Evolutionary conservation across 169 alveolate species (phyloP), one percentile per base, ranked within the genome.

Genomic region (Eimeria nieschulzi): DNA sequence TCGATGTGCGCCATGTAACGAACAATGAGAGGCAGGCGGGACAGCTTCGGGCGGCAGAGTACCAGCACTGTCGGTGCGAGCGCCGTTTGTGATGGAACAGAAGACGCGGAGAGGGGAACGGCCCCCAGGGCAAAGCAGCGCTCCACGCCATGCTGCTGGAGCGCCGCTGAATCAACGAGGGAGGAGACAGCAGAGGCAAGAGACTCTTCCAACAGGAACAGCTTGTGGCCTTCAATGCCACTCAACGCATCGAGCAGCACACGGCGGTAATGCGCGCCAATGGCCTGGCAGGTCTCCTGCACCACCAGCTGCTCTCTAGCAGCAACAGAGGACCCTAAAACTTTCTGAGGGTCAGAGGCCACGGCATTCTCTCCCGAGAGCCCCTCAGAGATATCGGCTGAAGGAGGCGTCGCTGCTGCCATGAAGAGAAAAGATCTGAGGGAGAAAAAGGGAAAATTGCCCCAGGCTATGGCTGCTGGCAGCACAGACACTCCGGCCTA

Each of bases 121-220:
- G 92, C 79, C 7, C 80, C 55, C 7, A 87, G 33, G 1, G 92
- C 87, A 15, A 66, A 87, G 92, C 92, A 87, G 70, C 92, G 86
- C 26, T 87, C 92, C 19, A 87, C 92, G 10, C 92, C 92, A 23
- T 87, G 92, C 82, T 87, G 92, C 82, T 73, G 92, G 61, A 87
- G 87, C 39, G 92, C 53, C 25, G 87, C 19, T 1, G 92, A 54
- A 53, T 87, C 92, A 0, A 64, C 85, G 21, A 87, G 46, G 17
- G 39, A 70, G 56, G 92, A 87, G 64, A 87, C 64, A 19, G 92
- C 64, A 26, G 46, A 76, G 3, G 92, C 92, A n/a, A 87, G 92
- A 13, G 64, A 75, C 33, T 87, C 92, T 12, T 87, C 92, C 46
- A 87, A 66, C 78, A 87, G 25, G 13, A 87, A 66, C 39, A 87